Percentiles rank a stretch among this genome's conserved stretches.
These are phyloP conservation scores for Apiotrichum gamsii DNA, from an alignment of 1,284 basidiomycete genomes.

Conservation along the genomic window DNA sequence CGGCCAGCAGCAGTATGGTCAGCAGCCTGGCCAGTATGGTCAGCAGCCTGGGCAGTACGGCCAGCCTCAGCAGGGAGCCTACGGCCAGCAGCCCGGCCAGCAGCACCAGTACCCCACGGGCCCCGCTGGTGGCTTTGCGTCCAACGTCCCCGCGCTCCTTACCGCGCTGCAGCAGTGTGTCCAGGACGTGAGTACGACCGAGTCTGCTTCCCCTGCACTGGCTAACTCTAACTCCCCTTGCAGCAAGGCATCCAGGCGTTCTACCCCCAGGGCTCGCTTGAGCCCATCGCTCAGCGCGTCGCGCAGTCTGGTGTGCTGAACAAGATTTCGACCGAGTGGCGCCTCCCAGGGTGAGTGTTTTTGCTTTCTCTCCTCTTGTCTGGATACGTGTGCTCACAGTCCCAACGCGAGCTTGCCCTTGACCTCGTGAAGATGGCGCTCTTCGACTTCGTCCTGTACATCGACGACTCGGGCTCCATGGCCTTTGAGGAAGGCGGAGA, in stretches of 20 bases:
- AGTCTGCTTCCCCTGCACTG: not conserved
- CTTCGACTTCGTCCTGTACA: conserved; percentile 45
- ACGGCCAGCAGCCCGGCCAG: conserved; percentile 21
- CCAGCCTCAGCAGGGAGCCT: conserved; percentile 12
- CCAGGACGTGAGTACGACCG: conserved; percentile 38
- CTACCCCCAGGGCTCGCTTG: conserved; percentile 48
- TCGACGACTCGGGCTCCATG: conserved; percentile 49
- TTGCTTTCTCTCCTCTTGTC: conserved; percentile 49
- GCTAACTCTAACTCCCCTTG: not conserved
- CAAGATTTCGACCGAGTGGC: conserved; percentile 47
- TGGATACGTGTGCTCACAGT: no score
- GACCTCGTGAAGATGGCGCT: conserved; percentile 42
- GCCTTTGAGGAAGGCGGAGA: conserved; percentile 47
- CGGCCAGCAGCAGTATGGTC: conserved; percentile 18
- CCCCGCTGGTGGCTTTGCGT: conserved; percentile 16
- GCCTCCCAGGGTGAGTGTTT: conserved; percentile 46
- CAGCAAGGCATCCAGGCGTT: conserved; percentile 49
- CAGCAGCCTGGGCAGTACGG: conserved; percentile 14
- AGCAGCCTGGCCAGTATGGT: conserved; percentile 30
- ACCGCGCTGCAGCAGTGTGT: conserved; percentile 43
- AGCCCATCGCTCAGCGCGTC: conserved; percentile 47
- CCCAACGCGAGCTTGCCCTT: conserved; percentile 9
- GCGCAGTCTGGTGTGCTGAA: conserved; percentile 44
- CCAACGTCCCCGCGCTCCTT: conserved; percentile 21
- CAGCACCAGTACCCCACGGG: conserved; percentile 22